A percentile compares a stretch with the other conserved stretches of the same genome.
Conservation (phyloP, 2,329 filamentous ascomycete species). For the Trichoderma oligosporum region DNA sequence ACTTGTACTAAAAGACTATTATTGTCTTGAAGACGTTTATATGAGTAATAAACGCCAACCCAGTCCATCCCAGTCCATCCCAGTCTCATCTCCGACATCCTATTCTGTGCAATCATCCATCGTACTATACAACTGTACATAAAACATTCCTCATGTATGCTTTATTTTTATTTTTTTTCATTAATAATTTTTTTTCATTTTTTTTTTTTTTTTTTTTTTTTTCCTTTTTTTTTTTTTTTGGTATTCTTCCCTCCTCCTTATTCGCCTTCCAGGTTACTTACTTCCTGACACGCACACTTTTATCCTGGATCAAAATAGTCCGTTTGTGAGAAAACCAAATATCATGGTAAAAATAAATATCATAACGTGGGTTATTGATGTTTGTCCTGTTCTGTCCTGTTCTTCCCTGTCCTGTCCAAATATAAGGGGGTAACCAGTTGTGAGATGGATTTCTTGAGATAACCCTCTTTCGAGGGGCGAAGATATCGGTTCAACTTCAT, state of each 20-base stretch:
- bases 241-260: not conserved
- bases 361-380: not conserved
- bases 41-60: too few relatives aligned
- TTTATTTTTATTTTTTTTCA: not conserved
- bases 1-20: too few relatives aligned
- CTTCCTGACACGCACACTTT: not conserved
- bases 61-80: too few relatives aligned
- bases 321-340: not conserved
- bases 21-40: too few relatives aligned
- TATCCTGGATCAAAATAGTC: too few relatives aligned
- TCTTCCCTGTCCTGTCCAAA: not conserved
- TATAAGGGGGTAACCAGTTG: not conserved
- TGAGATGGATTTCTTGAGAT: not conserved
- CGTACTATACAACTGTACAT: not conserved
- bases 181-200: too few relatives aligned
- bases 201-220: too few relatives aligned
- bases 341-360: not conserved
- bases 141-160: not conserved
- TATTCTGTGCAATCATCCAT: not conserved
- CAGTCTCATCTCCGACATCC: too few relatives aligned
- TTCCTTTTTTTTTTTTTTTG: too few relatives aligned
- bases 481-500: too few relatives aligned
- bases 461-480: too few relatives aligned
- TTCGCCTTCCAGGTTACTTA: too few relatives aligned
- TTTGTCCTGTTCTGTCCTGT: not conserved